A percentile compares a stretch with the other conserved stretches of the same genome.
phyloP scores from a whole-genome alignment of 495 filamentous ascomycete genomes.

The Penicillium fimorum region DNA sequence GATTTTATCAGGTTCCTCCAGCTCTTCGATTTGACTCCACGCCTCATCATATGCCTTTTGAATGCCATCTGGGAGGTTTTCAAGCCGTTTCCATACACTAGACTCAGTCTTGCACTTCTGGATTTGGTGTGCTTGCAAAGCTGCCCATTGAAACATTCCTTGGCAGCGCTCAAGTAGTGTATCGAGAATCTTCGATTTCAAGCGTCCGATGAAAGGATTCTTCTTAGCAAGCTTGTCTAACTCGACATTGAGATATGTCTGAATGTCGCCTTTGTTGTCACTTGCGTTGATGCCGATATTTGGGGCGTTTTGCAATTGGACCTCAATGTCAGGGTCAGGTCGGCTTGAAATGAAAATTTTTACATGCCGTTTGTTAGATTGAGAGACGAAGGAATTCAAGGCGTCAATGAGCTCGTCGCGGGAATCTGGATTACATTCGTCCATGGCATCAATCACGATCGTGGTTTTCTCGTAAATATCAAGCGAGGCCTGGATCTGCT shows the following conservation, averaged over 20 bases:
- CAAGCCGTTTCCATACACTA: too few species aligned
- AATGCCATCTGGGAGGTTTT: constrained; percentile 20
- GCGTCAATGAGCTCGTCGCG: constrained; percentile 33
- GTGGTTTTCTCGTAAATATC: constrained; percentile 22
- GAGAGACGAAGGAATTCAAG: constrained; percentile 23
- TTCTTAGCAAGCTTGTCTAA: constrained; percentile 19
- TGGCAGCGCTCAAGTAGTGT: too few species aligned
- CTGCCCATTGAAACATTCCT: too few species aligned
- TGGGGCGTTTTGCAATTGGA: constrained; percentile 18
- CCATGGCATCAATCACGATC: constrained; percentile 47
- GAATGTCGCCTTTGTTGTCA: constrained; percentile 31
- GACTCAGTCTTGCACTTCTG: too few species aligned
- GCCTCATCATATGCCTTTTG: constrained; percentile 37
- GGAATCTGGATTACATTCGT: constrained; percentile 39
- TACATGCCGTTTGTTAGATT: constrained; percentile 25
- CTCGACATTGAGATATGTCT: constrained; percentile 26
- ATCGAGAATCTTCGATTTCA: too few species aligned
- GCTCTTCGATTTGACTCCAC: constrained; percentile 19
- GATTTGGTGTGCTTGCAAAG: too few species aligned
- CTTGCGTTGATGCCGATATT: constrained; percentile 38
- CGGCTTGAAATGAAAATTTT: constrained; percentile 50
- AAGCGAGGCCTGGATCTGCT: constrained; percentile 20
- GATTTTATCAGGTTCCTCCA: constrained; percentile 21
- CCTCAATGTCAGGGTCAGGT: constrained; percentile 35
- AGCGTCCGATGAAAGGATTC: too few species aligned